Percentiles rank a stretch among this genome's conserved stretches.
Evolutionary conservation across 163 green algal species (phyloP).

Genomic region (Prototheca cutis): DNA sequence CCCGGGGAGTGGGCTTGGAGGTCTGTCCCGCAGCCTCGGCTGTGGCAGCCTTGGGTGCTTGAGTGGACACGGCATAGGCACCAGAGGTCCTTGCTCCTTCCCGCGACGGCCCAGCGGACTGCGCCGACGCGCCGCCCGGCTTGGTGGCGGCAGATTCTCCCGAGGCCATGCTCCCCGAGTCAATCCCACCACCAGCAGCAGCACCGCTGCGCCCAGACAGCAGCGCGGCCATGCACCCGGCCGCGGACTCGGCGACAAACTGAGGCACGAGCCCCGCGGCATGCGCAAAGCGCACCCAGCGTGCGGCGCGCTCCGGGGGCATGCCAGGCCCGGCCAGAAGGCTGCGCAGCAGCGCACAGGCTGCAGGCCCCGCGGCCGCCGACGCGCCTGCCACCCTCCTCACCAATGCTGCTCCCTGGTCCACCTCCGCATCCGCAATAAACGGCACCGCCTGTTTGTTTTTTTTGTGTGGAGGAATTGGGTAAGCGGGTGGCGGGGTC

Average conservation of each 20-base stretch:
- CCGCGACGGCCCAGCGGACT: too few species aligned
- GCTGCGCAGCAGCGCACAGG: background rate
- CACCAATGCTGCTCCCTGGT: background rate
- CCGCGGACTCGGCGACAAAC: background rate
- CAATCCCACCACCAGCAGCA: too few species aligned
- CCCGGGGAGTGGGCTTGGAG: too few species aligned
- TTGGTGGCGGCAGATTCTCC: too few species aligned
- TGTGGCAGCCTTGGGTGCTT: too few species aligned
- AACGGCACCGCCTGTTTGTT: constrained; percentile 16
- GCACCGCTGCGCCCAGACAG: too few species aligned
- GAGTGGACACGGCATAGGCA: too few species aligned
- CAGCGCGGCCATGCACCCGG: too few species aligned
- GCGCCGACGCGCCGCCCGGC: too few species aligned
- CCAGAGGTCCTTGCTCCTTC: too few species aligned
- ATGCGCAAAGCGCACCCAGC: background rate
- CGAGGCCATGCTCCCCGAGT: too few species aligned
- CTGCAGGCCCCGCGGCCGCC: background rate
- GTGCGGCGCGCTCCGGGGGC: background rate
- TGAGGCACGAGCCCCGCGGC: background rate
- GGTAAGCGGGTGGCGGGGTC: background rate
- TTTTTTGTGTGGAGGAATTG: background rate
- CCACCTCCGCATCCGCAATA: constrained; percentile 29
- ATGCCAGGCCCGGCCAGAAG: background rate
- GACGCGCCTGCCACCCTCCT: background rate
- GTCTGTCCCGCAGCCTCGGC: too few species aligned